Conservation (phyloP, 2,329 filamentous ascomycete genomes). For the Cyclaneusma minus region DNA sequence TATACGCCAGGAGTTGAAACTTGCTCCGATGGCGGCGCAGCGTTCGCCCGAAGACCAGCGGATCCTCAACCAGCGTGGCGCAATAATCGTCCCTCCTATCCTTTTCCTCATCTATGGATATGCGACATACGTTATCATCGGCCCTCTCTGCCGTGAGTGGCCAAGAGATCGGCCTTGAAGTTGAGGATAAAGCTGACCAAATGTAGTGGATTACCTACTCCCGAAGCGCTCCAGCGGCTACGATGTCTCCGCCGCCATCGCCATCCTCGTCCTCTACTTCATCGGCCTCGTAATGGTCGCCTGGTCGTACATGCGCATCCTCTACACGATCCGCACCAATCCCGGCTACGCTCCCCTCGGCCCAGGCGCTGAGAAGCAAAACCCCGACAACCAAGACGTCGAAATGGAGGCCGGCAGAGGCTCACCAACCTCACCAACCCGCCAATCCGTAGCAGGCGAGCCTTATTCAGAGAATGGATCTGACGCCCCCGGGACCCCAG, state of each 20-base stretch:
- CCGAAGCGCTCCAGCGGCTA: conserved; percentile 24
- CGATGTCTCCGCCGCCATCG: conserved; percentile 44
- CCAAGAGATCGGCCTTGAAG: conserved; percentile 1
- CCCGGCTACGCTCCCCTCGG: conserved; percentile 61
- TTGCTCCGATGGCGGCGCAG: no score
- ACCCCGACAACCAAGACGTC: conserved; percentile 14
- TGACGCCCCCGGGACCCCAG: no score
- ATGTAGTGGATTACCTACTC: conserved; percentile 59
- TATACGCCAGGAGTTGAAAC: no score
- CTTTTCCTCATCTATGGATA: conserved; percentile 52
- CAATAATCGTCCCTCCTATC: conserved; percentile 56
- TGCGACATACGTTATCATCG: conserved; percentile 55
- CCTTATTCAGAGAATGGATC: conserved; percentile 10
- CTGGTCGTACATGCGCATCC: conserved; percentile 53
- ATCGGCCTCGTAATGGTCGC: conserved; percentile 53
- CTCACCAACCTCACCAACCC: conserved; percentile 13
- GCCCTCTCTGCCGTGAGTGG: conserved; percentile 48
- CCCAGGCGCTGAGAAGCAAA: conserved; percentile 15
- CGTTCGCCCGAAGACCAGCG: no score
- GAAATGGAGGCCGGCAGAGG: conserved; percentile 12
- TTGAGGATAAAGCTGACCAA: conserved; percentile 5
- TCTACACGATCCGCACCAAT: conserved; percentile 50
- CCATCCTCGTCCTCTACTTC: conserved; percentile 59
- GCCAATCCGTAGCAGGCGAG: conserved; percentile 6
- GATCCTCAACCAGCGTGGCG: no score